These are phyloP conservation scores for Phytophthora sansomeana DNA, from an alignment of 352 stramenopile genomes.

Conservation along the genomic window DNA sequence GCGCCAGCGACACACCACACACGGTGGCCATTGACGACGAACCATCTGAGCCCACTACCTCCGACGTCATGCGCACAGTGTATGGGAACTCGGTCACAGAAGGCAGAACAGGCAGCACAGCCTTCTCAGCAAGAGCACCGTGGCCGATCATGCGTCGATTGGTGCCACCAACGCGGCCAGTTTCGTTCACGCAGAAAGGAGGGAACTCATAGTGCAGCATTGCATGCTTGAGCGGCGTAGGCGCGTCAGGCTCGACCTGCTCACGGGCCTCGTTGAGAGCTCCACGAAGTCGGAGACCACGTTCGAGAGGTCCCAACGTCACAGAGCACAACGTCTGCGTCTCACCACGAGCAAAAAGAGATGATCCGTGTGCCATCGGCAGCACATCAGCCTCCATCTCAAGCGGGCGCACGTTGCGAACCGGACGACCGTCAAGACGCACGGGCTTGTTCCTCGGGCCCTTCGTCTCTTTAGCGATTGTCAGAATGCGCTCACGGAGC, in stretches of 20 bases:
- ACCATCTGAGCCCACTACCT: conserved; percentile 96
- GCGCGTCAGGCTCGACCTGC: conserved; percentile 37
- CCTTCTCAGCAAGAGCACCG: conserved; percentile 97
- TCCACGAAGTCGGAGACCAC: conserved; percentile 74
- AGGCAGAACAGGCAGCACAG: conserved; percentile 93
- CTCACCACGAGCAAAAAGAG: conserved; percentile 89
- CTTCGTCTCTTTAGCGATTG: conserved; percentile 34
- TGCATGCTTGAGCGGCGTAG: conserved; percentile 68
- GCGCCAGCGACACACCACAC: conserved; percentile 95
- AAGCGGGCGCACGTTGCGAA: conserved; percentile 86
- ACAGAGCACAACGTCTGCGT: conserved; percentile 92
- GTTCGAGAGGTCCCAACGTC: conserved; percentile 85
- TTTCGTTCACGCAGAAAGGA: conserved; percentile 97
- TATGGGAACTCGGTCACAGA: conserved; percentile 95
- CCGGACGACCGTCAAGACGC: conserved; percentile 88
- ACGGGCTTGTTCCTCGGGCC: conserved; percentile 45
- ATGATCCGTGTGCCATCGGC: conserved; percentile 90
- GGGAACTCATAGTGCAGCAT: conserved; percentile 99
- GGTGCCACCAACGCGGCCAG: conserved; percentile 82
- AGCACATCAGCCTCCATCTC: conserved; percentile 88
- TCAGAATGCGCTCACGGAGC: conserved; percentile 74
- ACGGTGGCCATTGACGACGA: conserved; percentile 97
- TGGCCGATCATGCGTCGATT: conserved; percentile 97
- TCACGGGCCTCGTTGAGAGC: conserved; percentile 57
- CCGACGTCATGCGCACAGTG: conserved; percentile 96